These are phyloP conservation scores for Linaria vulgaris DNA, from an alignment of 257 asterid species.

Conservation along the genomic window DNA sequence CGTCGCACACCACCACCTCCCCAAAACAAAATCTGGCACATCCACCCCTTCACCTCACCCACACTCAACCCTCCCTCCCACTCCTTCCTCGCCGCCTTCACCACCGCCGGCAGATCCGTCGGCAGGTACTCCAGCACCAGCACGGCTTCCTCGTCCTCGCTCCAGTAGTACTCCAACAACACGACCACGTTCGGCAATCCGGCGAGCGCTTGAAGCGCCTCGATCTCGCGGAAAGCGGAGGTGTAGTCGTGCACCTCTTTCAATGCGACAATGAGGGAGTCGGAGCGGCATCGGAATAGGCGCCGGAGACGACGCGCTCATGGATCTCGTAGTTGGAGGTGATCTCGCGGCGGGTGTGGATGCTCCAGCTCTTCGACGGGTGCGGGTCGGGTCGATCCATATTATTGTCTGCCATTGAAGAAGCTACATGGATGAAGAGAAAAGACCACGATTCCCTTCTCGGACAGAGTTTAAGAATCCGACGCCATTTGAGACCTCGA, in stretches of 20 bases:
- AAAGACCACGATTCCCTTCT: slow-evolving; percentile 46
- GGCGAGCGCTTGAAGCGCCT: slow-evolving; percentile 70
- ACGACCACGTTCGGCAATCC: slow-evolving; percentile 67
- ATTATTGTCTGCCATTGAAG: background rate
- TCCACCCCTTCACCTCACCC: slow-evolving; percentile 85
- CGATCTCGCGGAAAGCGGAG: slow-evolving; percentile 82
- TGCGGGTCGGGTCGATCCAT: slow-evolving; percentile 16
- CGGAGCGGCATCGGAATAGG: slow-evolving; percentile 89
- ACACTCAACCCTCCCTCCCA: slow-evolving; percentile 58
- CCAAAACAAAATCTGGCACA: slow-evolving; percentile 75
- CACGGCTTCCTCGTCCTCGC: slow-evolving; percentile 89
- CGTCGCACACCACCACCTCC: slow-evolving; percentile 76
- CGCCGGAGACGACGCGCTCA: slow-evolving; percentile 87
- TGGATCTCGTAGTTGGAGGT: slow-evolving; percentile 65
- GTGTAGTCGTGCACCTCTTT: slow-evolving; percentile 92
- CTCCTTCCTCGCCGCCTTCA: slow-evolving; percentile 58
- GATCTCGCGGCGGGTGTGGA: slow-evolving; percentile 81
- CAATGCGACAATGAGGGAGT: slow-evolving; percentile 69
- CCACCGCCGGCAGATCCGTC: slow-evolving; percentile 66
- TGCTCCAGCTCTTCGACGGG: slow-evolving; percentile 91
- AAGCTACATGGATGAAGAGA: too few relatives aligned
- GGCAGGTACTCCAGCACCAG: slow-evolving; percentile 88
- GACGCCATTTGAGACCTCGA: slow-evolving; percentile 48
- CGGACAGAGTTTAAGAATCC: slow-evolving; percentile 56
- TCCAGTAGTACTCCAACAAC: slow-evolving; percentile 81